Conservation (phyloP, 106 monocot species). For the Phalaenopsis aphrodite region DNA sequence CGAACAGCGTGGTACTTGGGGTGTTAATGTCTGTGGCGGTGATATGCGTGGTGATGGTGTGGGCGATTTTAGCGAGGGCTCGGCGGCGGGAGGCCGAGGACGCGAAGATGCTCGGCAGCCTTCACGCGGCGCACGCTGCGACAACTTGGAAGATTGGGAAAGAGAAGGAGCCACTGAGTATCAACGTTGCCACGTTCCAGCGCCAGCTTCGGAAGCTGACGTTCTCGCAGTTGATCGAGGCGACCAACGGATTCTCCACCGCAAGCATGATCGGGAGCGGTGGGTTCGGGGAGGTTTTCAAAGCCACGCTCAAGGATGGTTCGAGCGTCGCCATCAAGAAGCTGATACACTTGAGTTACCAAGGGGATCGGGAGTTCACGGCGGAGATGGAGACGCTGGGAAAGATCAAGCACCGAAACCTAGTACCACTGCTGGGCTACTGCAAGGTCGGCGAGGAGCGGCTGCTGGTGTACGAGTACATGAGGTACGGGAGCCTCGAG, state of each 20-base stretch:
- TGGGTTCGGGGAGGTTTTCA: constrained; percentile 88
- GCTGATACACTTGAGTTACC: constrained; percentile 73
- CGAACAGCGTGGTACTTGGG: constrained; percentile 39
- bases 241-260: constrained; percentile 77
- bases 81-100: constrained; percentile 37
- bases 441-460: constrained; percentile 79
- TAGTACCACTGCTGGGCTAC: constrained; percentile 74
- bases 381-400: constrained; percentile 94
- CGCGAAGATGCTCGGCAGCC: constrained; percentile 55
- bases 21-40: constrained; percentile 35
- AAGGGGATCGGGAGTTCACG: constrained; percentile 74
- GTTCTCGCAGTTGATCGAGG: constrained; percentile 85
- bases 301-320: constrained; percentile 74
- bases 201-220: constrained; percentile 51
- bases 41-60: constrained; percentile 30
- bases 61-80: constrained; percentile 24
- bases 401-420: constrained; percentile 79
- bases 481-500: constrained; percentile 67
- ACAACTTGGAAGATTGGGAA: constrained; percentile 71
- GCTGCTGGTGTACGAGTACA: constrained; percentile 74
- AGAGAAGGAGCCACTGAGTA: constrained; percentile 71
- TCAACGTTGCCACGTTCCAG: constrained; percentile 84
- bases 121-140: constrained; percentile 45
- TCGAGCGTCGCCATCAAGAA: constrained; percentile 74
- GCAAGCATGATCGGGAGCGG: constrained; percentile 65